These are phyloP conservation scores for Mycena leptocephala DNA, from an alignment of 768 basidiomycete species.

Conservation along the genomic window DNA sequence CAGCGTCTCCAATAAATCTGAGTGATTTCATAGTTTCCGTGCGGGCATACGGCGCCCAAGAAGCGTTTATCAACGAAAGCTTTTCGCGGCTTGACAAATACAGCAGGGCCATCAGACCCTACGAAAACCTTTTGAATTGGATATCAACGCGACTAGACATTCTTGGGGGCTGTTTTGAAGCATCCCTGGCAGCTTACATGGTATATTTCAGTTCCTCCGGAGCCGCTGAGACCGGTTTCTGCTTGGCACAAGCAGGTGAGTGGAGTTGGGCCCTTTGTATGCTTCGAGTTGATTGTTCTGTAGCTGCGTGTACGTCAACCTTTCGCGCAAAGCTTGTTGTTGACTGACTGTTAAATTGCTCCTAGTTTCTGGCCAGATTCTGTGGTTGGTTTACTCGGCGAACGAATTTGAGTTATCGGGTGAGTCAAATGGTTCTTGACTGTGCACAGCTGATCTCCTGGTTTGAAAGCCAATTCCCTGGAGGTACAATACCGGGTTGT, in stretches of 20 bases:
- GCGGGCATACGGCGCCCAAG: background rate
- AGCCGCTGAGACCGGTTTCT: background rate
- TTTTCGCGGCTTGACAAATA: slow-evolving; percentile 8
- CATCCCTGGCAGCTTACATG: no score
- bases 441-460: background rate
- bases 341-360: slow-evolving; percentile 43
- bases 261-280: background rate
- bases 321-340: slow-evolving; percentile 28
- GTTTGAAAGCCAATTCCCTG: background rate
- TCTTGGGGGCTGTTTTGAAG: no score
- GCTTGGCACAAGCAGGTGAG: background rate
- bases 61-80: slow-evolving; percentile 21
- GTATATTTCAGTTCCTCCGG: no score
- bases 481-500: background rate
- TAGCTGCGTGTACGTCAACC: background rate
- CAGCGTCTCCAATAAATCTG: no score
- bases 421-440: slow-evolving; percentile 35
- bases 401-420: slow-evolving; percentile 19
- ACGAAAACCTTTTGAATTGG: slow-evolving; percentile 3
- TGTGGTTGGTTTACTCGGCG: background rate
- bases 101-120: slow-evolving; percentile 3
- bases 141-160: no score
- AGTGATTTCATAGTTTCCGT: no score
- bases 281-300: background rate
- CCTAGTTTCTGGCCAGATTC: background rate